Conservation (phyloP, 495 filamentous ascomycete species). For the Penicillium ochrochloron region DNA sequence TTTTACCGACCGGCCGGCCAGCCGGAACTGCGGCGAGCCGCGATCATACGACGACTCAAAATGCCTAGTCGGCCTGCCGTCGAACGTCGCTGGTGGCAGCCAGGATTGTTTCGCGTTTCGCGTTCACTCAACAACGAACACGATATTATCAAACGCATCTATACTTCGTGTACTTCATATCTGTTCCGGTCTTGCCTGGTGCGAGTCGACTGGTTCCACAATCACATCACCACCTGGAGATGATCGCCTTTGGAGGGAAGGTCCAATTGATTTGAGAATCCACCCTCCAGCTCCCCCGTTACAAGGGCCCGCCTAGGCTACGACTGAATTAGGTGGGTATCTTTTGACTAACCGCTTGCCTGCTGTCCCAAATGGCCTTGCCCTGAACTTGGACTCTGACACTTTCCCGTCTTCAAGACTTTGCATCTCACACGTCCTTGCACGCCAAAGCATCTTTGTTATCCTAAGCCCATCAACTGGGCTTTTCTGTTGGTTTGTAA, state of each 20-base stretch:
- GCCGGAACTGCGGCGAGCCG: slow-evolving; percentile 45
- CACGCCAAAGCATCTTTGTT: not conserved
- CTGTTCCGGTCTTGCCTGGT: slow-evolving; percentile 18
- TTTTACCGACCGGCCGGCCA: slow-evolving; percentile 19
- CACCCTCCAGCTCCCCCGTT: slow-evolving; percentile 16
- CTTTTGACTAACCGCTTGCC: slow-evolving; percentile 14
- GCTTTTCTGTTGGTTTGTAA: slow-evolving; percentile 13
- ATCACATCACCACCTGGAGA: slow-evolving; percentile 13
- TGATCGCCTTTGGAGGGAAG: slow-evolving; percentile 25
- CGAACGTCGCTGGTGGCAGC: slow-evolving; percentile 1
- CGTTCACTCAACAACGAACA: slow-evolving; percentile 3
- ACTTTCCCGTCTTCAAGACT: slow-evolving; percentile 23
- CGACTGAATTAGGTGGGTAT: slow-evolving; percentile 27
- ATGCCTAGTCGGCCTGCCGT: slow-evolving; percentile 10
- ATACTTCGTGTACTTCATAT: not conserved
- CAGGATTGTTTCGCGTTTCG: slow-evolving; percentile 10
- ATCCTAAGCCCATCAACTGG: not conserved
- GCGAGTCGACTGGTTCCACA: slow-evolving; percentile 27
- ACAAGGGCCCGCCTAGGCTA: slow-evolving; percentile 24
- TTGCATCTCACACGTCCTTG: slow-evolving; percentile 15
- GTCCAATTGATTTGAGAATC: slow-evolving; percentile 29
- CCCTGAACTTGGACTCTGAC: slow-evolving; percentile 18
- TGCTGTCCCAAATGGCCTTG: slow-evolving; percentile 19
- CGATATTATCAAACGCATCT: not conserved
- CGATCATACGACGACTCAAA: slow-evolving; percentile 47